Evolutionary conservation across 177 flowering plant species (phyloP), one percentile per base, ranked within the genome.

Genomic region (Vitis hybrid): DNA sequence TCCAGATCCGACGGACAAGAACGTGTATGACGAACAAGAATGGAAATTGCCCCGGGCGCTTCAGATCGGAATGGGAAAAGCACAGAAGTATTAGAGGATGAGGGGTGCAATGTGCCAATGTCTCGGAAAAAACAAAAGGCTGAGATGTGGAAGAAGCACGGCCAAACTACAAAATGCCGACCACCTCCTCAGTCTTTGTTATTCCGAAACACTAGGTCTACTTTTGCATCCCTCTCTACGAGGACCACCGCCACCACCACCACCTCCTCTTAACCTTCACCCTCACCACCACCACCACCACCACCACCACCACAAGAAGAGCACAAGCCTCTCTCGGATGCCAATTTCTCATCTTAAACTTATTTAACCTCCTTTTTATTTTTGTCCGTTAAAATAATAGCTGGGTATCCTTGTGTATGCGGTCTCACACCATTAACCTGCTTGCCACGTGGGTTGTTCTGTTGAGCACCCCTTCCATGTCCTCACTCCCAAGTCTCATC

Each of bases 181-280:
- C 67, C 56, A 65, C 19, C 52, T 62, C 51, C 12, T 63, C 21
- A 14, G 51, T 15, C 56, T 65, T 22, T 21, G 69, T 12, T 56
- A 55, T 33, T 66, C 61, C 69, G 69, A 55, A 33, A 39, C 69
- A 66, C 69, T 13, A 66, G 51, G 69, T 45, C 59, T 26, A 29
- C 68, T 48, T 18, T 58, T 5, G 21, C 52, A 63, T 63, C 26
- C 53, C 66, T 49, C 64, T 10, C 66, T 14, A 11, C 29, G 16
- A 11, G 33, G 14, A 63, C 66, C 56, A 5, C 67, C 56, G 21
- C 53, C 55, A 11, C 55, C 29, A 19, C 67, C 56, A 10, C 67
- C 29, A 9, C 33, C 56, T 19, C 33, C 50, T 29, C 31, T 29
- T 29, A 29, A 29, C 51, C 62, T 10, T 15, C 14, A 33, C 39